Evolutionary conservation across 2,329 filamentous ascomycete genomes (phyloP).

Genomic region (Byssoonygena ceratinophila): DNA sequence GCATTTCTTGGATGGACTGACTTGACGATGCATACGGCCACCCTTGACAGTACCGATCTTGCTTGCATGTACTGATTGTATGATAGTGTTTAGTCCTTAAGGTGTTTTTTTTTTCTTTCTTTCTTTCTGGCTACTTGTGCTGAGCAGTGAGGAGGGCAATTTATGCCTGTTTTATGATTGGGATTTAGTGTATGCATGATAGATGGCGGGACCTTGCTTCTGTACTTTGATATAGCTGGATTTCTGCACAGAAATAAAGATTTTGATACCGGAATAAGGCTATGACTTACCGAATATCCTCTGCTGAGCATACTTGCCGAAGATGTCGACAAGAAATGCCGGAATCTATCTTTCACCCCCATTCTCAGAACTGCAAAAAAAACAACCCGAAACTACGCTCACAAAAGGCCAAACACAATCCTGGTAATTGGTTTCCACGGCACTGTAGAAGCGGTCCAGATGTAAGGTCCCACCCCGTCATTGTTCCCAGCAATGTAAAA

Average conservation of each 20-base stretch:
- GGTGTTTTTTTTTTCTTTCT: neutral
- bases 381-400: too few species aligned
- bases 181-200: neutral
- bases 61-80: constrained; percentile 8
- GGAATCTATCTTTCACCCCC: too few species aligned
- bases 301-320: too few species aligned
- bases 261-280: too few species aligned
- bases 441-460: neutral
- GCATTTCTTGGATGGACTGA: constrained; percentile 7
- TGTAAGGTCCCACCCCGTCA: constrained; percentile 4
- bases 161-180: neutral
- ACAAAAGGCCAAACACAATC: neutral
- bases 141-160: neutral
- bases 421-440: neutral
- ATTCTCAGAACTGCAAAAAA: neutral
- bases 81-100: constrained; percentile 1
- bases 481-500: neutral
- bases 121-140: neutral
- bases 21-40: constrained; percentile 6
- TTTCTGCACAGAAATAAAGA: neutral
- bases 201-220: neutral
- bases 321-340: too few species aligned
- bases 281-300: too few species aligned
- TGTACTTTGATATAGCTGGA: neutral
- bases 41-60: neutral